Evolutionary conservation across 192 early-diverging fungal species (phyloP).

Genomic region (Oehlia diaphana): DNA sequence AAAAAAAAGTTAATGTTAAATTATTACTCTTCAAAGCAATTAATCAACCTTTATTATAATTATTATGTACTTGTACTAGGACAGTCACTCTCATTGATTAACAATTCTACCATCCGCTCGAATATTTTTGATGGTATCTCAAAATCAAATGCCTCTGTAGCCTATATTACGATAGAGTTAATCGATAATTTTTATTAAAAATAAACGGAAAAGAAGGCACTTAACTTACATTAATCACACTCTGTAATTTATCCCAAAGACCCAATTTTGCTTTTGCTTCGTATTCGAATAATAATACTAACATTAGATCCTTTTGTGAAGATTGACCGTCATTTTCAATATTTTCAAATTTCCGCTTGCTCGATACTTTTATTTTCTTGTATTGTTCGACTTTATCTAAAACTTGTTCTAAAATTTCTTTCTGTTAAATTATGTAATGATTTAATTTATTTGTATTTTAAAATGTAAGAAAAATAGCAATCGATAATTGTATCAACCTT

Average conservation of each 20-base stretch:
- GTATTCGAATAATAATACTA: slow-evolving; percentile 31
- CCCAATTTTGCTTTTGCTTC: slow-evolving; percentile 30
- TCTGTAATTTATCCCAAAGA: slow-evolving; percentile 23
- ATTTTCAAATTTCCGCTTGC: slow-evolving; percentile 10
- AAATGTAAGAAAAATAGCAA: background rate
- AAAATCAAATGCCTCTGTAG: slow-evolving; percentile 23
- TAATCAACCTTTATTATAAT: no score
- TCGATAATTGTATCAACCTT: slow-evolving; percentile 10
- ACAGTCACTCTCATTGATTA: slow-evolving; percentile 27
- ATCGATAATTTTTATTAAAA: background rate
- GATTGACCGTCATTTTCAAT: slow-evolving; percentile 3
- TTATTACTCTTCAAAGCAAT: no score
- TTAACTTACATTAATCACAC: slow-evolving; percentile 5
- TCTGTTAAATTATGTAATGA: background rate
- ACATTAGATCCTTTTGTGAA: slow-evolving; percentile 21
- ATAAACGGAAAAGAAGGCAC: background rate
- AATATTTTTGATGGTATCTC: slow-evolving; percentile 25
- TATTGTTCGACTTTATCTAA: slow-evolving; percentile 7
- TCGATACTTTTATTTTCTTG: slow-evolving; percentile 12
- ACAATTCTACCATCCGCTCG: slow-evolving; percentile 31
- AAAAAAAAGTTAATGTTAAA: no score
- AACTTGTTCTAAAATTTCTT: background rate
- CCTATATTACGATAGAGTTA: background rate
- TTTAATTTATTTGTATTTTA: background rate
- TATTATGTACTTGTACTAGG: slow-evolving; percentile 14